phyloP scores from a whole-genome alignment of 345 rosid genomes.

The Arabis hirsuta region DNA sequence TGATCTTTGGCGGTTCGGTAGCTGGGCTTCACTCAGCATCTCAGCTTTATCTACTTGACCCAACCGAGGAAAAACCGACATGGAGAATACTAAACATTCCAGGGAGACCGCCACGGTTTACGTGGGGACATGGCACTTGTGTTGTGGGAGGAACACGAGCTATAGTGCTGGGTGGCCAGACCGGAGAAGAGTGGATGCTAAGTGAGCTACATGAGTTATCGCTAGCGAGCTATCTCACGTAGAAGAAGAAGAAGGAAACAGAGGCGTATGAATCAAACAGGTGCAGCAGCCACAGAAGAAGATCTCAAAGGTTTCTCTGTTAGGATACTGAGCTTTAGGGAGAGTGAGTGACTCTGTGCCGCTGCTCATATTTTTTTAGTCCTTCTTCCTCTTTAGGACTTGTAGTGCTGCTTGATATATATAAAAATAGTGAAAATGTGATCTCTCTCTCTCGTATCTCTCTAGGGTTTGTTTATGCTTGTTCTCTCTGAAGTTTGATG shows the following conservation, averaged over 20 bases:
- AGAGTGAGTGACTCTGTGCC: conserved; percentile 23
- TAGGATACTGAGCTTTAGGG: conserved; percentile 36
- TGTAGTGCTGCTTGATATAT: conserved; percentile 17
- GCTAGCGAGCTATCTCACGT: conserved; percentile 59
- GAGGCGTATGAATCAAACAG: not conserved
- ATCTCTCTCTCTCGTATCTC: not conserved
- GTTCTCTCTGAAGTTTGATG: conserved; percentile 36
- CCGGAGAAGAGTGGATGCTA: conserved; percentile 96
- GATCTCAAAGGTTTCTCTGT: conserved; percentile 6
- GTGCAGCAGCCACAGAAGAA: conserved; percentile 28
- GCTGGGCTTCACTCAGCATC: conserved; percentile 92
- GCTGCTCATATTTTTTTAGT: conserved; percentile 30
- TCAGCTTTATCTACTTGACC: conserved; percentile 86
- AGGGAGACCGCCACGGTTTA: conserved; percentile 78
- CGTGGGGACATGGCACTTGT: conserved; percentile 96
- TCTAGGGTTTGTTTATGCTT: conserved; percentile 20
- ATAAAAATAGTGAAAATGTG: conserved; percentile 33
- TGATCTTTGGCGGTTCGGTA: conserved; percentile 86
- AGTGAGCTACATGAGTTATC: conserved; percentile 85
- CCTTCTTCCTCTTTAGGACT: conserved; percentile 14
- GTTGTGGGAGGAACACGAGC: conserved; percentile 92
- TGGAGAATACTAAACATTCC: conserved; percentile 91
- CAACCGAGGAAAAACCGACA: conserved; percentile 86
- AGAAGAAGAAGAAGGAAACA: conserved; percentile 36
- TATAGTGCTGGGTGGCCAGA: conserved; percentile 87